A percentile compares a stretch with the other conserved stretches of the same genome.
phyloP scores from a whole-genome alignment of 306 rosid genomes.

The Lathyrus tuberosus region DNA sequence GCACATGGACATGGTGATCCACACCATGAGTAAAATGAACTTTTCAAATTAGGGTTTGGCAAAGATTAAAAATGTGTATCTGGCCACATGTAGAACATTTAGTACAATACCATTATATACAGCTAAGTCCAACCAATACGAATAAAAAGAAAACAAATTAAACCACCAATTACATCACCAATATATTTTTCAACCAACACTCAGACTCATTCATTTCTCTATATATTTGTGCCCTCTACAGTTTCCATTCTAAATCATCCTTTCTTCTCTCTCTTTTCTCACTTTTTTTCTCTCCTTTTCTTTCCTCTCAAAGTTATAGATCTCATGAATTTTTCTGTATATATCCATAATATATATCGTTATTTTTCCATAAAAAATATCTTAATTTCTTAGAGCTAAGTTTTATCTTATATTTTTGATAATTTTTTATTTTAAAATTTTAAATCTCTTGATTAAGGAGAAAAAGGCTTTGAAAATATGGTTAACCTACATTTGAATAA shows the following conservation, averaged over 20 bases:
- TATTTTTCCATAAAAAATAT: neutral
- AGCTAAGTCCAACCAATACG: conserved; percentile 62
- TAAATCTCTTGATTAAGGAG: neutral
- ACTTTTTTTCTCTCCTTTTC: neutral
- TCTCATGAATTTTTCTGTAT: conserved; percentile 40
- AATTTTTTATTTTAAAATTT: neutral
- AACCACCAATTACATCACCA: neutral
- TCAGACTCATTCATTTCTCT: conserved; percentile 9
- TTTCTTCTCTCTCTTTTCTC: conserved; percentile 13
- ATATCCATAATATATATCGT: neutral
- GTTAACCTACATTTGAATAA: conserved; percentile 11
- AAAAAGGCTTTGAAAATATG: neutral
- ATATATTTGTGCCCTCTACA: conserved; percentile 42
- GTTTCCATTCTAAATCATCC: conserved; percentile 39
- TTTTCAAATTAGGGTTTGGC: conserved; percentile 56
- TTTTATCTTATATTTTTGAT: neutral
- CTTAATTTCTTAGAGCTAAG: neutral
- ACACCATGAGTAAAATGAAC: too few relatives aligned
- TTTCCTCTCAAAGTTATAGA: conserved; percentile 38
- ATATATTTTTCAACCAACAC: conserved; percentile 40
- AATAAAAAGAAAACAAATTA: conserved; percentile 36
- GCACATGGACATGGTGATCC: too few relatives aligned
- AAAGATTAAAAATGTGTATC: conserved; percentile 49
- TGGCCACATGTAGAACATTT: conserved; percentile 34
- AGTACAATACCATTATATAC: conserved; percentile 43